Base-by-base conservation (phyloP, 1,139 yeast species). In the Candida sp. region DNA sequence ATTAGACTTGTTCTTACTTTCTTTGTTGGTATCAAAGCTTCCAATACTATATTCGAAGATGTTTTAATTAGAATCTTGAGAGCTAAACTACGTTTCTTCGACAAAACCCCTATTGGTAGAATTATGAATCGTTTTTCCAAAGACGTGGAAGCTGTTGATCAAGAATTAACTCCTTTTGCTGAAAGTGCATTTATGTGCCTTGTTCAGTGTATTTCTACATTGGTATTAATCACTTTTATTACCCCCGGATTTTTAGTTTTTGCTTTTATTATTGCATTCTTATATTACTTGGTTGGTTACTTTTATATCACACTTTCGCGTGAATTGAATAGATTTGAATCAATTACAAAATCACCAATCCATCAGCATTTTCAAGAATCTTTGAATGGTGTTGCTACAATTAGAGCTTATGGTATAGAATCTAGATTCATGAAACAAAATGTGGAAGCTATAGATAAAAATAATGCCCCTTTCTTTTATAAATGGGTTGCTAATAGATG, bases 321-420 rank as follows among this genome's bases (percentile, higher is more conserved):
- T 64, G 98, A 93, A 64, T 79, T 93, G 66, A 90, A 93, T 65
- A 79, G 99, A 58, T 81, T 75, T 57, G 98, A 93, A 56, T 86
- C 97, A 0, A 79, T 88, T 40, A 81, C 96, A 25, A 87, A 89
- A 61, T 90, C 97, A 1, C 99, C 99, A 35, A 91, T 93, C 50
- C 96, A 90, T 66, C 98, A 91, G 66, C 97, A 91, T 61, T 91
- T 93, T 61, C 83, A 96, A 15, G 99, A 93, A 66, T 88, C 97
- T 6, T 75, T 93, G 56, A 82, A 81, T 33, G 99, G 99, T 59
- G 89, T 90, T 30, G 82, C 96, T 12, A 91, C 98, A 2, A 91
- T 93, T 52, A 84, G 99, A 65, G 99, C 99, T 4, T 93, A 88
- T 63, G 97, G 97, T 53, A 93, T 89, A 55, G 96, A 90, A 61